phyloP scores from a whole-genome alignment of 2,329 filamentous ascomycete genomes.

The Coniochaeta prunicola region DNA sequence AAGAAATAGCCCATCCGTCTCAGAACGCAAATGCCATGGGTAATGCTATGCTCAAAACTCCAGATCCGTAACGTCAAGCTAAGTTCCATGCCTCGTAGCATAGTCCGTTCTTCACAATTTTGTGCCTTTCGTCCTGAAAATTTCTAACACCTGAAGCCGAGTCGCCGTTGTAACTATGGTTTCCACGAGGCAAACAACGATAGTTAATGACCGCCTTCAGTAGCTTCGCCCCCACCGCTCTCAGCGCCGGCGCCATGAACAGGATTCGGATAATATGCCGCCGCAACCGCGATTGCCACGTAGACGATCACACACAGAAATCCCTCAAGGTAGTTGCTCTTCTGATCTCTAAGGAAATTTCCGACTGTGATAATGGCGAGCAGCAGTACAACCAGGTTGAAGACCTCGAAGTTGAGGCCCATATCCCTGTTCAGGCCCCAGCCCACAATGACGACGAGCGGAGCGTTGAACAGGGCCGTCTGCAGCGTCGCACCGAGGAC shows the following conservation, averaged over 20 bases:
- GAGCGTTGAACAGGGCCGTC: constrained; percentile 82
- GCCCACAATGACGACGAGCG: constrained; percentile 73
- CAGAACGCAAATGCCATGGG: neutral
- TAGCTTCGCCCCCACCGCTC: neutral
- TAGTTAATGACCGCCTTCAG: neutral
- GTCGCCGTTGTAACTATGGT: neutral
- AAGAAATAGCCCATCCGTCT: neutral
- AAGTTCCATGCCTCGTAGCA: neutral
- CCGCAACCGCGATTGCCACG: constrained; percentile 51
- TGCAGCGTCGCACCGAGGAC: constrained; percentile 83
- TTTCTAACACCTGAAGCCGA: neutral
- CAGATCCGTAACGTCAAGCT: neutral
- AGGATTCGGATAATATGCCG: constrained; percentile 48
- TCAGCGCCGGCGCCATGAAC: neutral
- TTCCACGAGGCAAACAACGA: neutral
- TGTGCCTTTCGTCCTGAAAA: neutral
- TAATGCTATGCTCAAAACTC: neutral
- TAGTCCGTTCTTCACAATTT: neutral
- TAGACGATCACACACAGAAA: constrained; percentile 67
- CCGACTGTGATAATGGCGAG: constrained; percentile 81
- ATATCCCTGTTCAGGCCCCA: constrained; percentile 69
- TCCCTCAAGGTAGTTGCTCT: constrained; percentile 87
- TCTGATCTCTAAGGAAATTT: constrained; percentile 79
- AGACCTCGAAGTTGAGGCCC: constrained; percentile 79
- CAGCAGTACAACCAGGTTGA: constrained; percentile 76